Base-by-base conservation (phyloP, 768 basidiomycete genomes). In the Russula olivacea region DNA sequence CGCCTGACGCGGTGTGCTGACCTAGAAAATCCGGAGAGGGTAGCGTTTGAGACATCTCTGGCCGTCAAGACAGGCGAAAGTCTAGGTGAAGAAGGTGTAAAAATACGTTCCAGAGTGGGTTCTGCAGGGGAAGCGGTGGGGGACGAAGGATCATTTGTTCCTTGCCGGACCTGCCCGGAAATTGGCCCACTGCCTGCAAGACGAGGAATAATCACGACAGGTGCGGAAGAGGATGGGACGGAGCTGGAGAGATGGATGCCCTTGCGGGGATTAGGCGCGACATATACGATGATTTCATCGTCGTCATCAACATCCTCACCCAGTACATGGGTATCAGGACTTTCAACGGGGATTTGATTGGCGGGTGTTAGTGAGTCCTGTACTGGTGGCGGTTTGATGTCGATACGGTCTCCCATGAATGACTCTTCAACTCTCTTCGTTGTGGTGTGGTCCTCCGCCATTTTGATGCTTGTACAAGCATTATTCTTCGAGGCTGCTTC, bases 271-370 rank as follows among this genome's bases (percentile, higher is more conserved):
- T 88, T 81, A 0, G 89, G 89, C 0, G 88, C 88, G 28, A 84
- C 85, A 69, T 91, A 91, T 11, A 91, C 88, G 59, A 91, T 90
- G 4, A 81, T 70, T 60, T 91, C 89, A 21, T 88, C 86, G 34
- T 84, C 84, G 11, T 65, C 68, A 32, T 68, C 66, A 21, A 53
- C 55, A 30, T 47, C 59, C 58, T 38, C 65, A 23, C 59, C 58
- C 12, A 47, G 32, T 23, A 23, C 41, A n/a, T 40, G 68, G 21
- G 66, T 61, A 6, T 61, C 52, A 7, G 60, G 21, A 48, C 41
- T 52, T 21, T 71, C 57, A 45, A 66, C 53, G 5, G 55, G 32
- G 10, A 62, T 58, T 8, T 28, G 38, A 7, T 50, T 40, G 23
- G 34, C 5, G 1, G 63, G 38, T 34, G 60, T 28, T 1, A 51